Percentiles rank a stretch among this genome's conserved stretches.
Conservation (phyloP, 371 early-diverging fungal genomes). For the Lichtheimia hyalospora region DNA sequence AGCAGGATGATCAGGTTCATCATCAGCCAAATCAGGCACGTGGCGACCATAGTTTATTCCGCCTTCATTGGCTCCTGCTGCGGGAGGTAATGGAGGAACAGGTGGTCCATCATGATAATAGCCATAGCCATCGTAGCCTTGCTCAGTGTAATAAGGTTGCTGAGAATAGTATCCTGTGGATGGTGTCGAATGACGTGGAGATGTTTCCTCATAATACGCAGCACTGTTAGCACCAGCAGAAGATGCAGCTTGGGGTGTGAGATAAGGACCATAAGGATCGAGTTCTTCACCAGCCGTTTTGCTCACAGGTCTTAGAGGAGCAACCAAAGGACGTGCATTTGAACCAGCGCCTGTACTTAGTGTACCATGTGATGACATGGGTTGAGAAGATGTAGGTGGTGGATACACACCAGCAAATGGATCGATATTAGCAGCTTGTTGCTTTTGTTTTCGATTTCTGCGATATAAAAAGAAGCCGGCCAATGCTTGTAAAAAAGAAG, state of each 20-base stretch:
- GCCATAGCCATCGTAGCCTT: neutral
- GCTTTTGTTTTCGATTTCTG: neutral
- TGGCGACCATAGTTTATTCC: neutral
- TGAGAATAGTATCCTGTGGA: neutral
- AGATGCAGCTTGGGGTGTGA: neutral
- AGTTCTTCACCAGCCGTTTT: constrained; percentile 10
- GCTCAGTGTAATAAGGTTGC: neutral
- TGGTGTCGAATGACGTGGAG: neutral
- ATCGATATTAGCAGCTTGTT: neutral
- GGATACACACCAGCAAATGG: neutral
- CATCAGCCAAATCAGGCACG: neutral
- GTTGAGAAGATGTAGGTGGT: neutral
- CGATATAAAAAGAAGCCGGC: constrained; percentile 2
- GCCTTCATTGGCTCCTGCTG: neutral
- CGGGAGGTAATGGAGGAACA: too few relatives aligned
- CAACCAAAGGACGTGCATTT: constrained; percentile 13
- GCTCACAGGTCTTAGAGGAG: constrained; percentile 10
- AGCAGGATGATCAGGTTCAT: neutral
- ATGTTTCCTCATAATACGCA: constrained; percentile 4
- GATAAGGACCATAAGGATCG: constrained; percentile 9
- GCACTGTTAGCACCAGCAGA: too few relatives aligned
- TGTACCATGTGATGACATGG: neutral
- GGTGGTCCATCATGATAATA: neutral
- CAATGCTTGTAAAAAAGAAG: neutral
- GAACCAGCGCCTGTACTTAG: neutral